Conservation (phyloP, 2,329 filamentous ascomycete species). For the Trichoderma brevicompactum region DNA sequence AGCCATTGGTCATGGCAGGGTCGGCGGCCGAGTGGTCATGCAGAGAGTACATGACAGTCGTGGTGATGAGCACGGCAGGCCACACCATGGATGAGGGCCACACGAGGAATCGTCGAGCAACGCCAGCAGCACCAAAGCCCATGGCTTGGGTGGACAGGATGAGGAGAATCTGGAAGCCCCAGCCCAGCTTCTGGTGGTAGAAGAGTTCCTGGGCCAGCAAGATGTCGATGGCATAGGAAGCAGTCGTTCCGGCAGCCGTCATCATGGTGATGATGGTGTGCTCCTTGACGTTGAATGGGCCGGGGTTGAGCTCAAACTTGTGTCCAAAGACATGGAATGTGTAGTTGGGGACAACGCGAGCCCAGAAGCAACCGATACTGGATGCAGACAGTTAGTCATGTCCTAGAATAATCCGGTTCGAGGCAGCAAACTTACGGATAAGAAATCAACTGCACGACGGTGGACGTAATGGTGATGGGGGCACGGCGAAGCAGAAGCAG, state of each 20-base stretch:
- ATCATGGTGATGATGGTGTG: conserved; percentile 55
- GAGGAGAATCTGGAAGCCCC: conserved; percentile 63
- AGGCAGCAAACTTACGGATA: conserved; percentile 48
- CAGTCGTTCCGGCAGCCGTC: conserved; percentile 44
- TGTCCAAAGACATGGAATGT: conserved; percentile 41
- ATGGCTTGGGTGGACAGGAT: conserved; percentile 65
- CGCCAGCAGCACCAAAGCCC: conserved; percentile 66
- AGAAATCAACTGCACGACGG: conserved; percentile 59
- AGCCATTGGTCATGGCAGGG: conserved; percentile 57
- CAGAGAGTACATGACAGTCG: conserved; percentile 65
- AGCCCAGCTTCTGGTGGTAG: conserved; percentile 56
- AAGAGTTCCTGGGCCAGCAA: conserved; percentile 51
- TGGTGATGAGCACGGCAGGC: conserved; percentile 64
- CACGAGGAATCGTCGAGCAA: conserved; percentile 62
- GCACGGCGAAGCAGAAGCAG: conserved; percentile 56
- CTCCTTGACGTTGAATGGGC: conserved; percentile 53
- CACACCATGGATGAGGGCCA: conserved; percentile 68
- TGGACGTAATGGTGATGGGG: conserved; percentile 56
- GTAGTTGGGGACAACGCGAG: conserved; percentile 39
- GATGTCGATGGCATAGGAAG: conserved; percentile 48
- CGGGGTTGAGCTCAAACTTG: conserved; percentile 45
- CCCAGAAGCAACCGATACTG: conserved; percentile 42
- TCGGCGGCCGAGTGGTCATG: conserved; percentile 63
- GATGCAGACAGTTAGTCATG: background rate
- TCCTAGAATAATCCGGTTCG: no score